These are phyloP conservation scores for Ophiostoma fasciatum DNA, from an alignment of 2,329 filamentous ascomycete species.

Conservation along the genomic window DNA sequence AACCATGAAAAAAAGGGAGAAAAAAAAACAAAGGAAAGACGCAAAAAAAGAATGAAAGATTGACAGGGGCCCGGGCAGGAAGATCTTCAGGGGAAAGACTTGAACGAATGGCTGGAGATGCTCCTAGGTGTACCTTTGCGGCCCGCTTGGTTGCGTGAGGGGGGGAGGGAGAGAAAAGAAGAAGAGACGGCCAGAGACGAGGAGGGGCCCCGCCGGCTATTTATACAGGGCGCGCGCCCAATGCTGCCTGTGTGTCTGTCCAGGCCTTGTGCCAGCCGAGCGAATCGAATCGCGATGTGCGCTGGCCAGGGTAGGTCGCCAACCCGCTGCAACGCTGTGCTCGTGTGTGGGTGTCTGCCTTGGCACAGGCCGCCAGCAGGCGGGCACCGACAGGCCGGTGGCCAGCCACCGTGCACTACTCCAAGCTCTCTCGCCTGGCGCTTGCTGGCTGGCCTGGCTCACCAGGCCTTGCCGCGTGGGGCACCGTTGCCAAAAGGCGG, in stretches of 20 bases:
- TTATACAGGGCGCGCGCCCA: slow-evolving; percentile 2
- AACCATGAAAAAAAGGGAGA: slow-evolving; percentile 21
- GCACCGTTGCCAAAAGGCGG: no score
- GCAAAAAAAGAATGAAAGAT: slow-evolving; percentile 23
- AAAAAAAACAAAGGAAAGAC: slow-evolving; percentile 18
- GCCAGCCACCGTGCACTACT: no score
- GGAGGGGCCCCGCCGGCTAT: slow-evolving; percentile 13
- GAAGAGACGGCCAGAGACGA: slow-evolving; percentile 18
- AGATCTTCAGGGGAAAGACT: slow-evolving; percentile 23
- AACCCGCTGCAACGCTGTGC: slow-evolving; percentile 5
- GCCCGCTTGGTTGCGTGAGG: slow-evolving; percentile 38
- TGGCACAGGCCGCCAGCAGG: slow-evolving; percentile 1
- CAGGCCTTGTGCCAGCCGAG: no score
- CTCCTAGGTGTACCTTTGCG: slow-evolving; percentile 40
- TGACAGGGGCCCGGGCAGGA: slow-evolving; percentile 41
- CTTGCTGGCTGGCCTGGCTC: no score
- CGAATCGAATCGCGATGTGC: slow-evolving; percentile 8
- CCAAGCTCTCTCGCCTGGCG: no score
- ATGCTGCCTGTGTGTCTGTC: no score
- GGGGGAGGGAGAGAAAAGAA: slow-evolving; percentile 36
- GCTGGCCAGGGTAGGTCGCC: slow-evolving; percentile 1
- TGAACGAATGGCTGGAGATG: slow-evolving; percentile 37
- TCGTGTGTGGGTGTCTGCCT: slow-evolving; percentile 9
- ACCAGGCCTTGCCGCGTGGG: no score
- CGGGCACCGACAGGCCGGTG: slow-evolving; percentile 3